phyloP scores from a whole-genome alignment of 768 basidiomycete species.

The Termitomyces sp. region DNA sequence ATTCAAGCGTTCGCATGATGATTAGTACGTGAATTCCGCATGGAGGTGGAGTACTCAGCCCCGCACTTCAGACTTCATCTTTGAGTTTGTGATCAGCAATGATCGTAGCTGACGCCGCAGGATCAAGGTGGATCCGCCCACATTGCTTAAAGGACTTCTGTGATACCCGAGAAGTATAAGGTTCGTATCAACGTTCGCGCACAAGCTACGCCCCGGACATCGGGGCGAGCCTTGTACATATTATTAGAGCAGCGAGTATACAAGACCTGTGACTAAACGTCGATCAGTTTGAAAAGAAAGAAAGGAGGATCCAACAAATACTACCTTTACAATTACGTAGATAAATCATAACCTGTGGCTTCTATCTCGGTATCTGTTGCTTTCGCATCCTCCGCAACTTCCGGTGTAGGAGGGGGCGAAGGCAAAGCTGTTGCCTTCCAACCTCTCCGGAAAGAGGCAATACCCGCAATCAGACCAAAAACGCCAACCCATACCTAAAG shows the following conservation, averaged over 20 bases:
- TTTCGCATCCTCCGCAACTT: conserved; percentile 23
- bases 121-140: not conserved
- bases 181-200: not conserved
- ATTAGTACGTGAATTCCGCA: not conserved
- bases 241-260: not conserved
- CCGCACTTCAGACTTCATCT: too few relatives aligned
- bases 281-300: not conserved
- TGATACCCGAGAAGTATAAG: too few relatives aligned
- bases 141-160: not conserved
- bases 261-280: not conserved
- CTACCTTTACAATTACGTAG: conserved; percentile 8
- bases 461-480: conserved; percentile 47
- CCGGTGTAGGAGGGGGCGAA: conserved; percentile 19
- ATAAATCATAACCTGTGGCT: conserved; percentile 27
- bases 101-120: not conserved
- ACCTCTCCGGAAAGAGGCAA: conserved; percentile 64
- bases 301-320: not conserved
- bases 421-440: conserved; percentile 69
- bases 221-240: too few relatives aligned
- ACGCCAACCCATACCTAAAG: conserved; percentile 40
- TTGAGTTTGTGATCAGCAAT: too few relatives aligned
- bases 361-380: conserved; percentile 4
- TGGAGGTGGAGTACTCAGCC: not conserved
- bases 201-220: not conserved
- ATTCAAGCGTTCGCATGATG: too few relatives aligned